These are phyloP conservation scores for Hamigera avellanea DNA, from an alignment of 495 filamentous ascomycete genomes.

Conservation along the genomic window DNA sequence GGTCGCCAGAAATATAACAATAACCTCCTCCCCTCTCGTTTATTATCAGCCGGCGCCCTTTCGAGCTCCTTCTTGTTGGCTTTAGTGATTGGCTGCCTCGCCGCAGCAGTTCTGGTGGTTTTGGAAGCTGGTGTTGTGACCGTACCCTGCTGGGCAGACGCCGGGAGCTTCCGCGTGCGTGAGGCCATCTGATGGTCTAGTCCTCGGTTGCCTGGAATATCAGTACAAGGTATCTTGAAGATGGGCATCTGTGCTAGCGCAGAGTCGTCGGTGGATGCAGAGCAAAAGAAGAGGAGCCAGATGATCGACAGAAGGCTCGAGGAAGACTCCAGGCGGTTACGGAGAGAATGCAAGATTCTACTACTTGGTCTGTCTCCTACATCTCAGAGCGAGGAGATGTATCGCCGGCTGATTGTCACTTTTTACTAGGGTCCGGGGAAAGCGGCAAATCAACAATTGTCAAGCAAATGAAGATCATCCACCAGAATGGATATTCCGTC, in stretches of 20 bases:
- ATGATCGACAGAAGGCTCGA: constrained; percentile 85
- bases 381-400: constrained; percentile 1
- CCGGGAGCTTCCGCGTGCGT: too few species aligned
- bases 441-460: constrained; percentile 98
- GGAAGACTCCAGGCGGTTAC: constrained; percentile 80
- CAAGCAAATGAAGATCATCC: constrained; percentile 99
- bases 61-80: too few species aligned
- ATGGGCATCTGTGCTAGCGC: constrained; percentile 92
- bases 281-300: constrained; percentile 89
- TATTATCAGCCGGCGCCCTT: too few species aligned
- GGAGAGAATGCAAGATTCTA: constrained; percentile 97
- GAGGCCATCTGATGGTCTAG: neutral
- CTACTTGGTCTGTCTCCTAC: constrained; percentile 59
- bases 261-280: constrained; percentile 61
- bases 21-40: too few species aligned
- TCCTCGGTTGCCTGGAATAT: neutral
- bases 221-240: constrained; percentile 1
- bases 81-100: too few species aligned
- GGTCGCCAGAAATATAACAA: too few species aligned
- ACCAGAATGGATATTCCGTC: constrained; percentile 88
- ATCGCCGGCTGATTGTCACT: too few species aligned
- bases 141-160: too few species aligned
- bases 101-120: too few species aligned
- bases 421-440: constrained; percentile 66
- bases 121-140: too few species aligned